A percentile compares a stretch with the other conserved stretches of the same genome.
phyloP scores from a whole-genome alignment of 2,329 filamentous ascomycete species.

The Simplicillium aogashimaense region DNA sequence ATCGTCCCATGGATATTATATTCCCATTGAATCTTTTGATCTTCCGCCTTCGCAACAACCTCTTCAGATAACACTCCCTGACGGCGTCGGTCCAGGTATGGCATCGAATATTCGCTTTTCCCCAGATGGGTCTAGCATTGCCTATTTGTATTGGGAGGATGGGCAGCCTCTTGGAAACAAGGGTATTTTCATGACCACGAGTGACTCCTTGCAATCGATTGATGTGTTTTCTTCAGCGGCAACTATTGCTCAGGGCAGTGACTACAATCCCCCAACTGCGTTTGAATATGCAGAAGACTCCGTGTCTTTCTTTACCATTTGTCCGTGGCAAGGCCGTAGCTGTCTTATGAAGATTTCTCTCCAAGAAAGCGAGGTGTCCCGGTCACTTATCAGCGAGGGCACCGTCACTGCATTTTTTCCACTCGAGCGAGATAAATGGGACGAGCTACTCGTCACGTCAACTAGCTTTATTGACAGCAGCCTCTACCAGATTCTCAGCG shows the following conservation, averaged over 20 bases:
- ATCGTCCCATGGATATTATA: constrained; percentile 19
- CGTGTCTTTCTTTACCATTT: constrained; percentile 21
- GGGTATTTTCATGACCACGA: constrained; percentile 20
- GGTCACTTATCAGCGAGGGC: constrained; percentile 14
- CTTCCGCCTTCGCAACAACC: constrained; percentile 11
- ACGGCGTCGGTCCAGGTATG: constrained; percentile 2
- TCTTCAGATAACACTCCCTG: constrained; percentile 12
- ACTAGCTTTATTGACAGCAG: constrained; percentile 26
- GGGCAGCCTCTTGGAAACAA: constrained; percentile 13
- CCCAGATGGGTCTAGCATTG: constrained; percentile 23
- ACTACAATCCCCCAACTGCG: constrained; percentile 16
- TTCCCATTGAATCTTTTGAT: constrained; percentile 21
- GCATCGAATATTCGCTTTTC: constrained; percentile 22
- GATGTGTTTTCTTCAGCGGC: constrained; percentile 18
- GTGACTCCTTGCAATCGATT: constrained; percentile 15
- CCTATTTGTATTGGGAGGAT: constrained; percentile 20
- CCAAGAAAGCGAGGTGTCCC: constrained; percentile 14
- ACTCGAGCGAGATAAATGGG: constrained; percentile 13
- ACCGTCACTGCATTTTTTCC: constrained; percentile 17
- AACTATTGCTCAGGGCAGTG: constrained; percentile 9
- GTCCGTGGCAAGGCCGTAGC: constrained; percentile 20
- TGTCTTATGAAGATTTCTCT: constrained; percentile 23
- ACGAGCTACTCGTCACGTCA: constrained; percentile 24
- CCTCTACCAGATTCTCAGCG: constrained; percentile 24
- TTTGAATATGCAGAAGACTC: constrained; percentile 25